Conservation (phyloP, 352 stramenopile genomes). For the Pythium coloratum region DNA sequence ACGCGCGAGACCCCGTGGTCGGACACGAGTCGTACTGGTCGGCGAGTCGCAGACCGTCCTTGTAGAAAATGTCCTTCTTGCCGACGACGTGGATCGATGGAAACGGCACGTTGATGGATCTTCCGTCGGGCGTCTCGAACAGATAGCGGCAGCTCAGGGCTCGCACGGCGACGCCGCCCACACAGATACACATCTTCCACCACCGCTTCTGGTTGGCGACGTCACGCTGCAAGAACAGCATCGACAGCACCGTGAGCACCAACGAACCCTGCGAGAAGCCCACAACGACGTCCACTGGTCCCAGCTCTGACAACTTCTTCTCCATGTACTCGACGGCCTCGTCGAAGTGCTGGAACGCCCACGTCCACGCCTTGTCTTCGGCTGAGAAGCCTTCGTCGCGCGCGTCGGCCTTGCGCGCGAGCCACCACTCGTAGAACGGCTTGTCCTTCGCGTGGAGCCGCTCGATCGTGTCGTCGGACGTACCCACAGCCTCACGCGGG, state of each 20-base stretch:
- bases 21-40: slow-evolving; percentile 24
- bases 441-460: slow-evolving; percentile 43
- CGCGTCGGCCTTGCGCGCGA: slow-evolving; percentile 25
- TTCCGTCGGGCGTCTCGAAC: slow-evolving; percentile 41
- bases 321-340: slow-evolving; percentile 47
- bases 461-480: slow-evolving; percentile 50
- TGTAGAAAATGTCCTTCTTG: slow-evolving; percentile 51
- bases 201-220: slow-evolving; percentile 27
- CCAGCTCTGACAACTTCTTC: slow-evolving; percentile 39
- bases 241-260: slow-evolving; percentile 44
- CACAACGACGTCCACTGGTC: slow-evolving; percentile 59
- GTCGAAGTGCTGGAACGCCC: slow-evolving; percentile 49
- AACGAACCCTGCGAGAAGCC: slow-evolving; percentile 72
- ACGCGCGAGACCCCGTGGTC: slow-evolving; percentile 4
- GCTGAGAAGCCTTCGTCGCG: slow-evolving; percentile 21
- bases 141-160: slow-evolving; percentile 29
- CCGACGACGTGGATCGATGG: slow-evolving; percentile 68
- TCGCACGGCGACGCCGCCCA: slow-evolving; percentile 36
- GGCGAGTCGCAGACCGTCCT: slow-evolving; percentile 39
- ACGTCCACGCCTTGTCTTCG: slow-evolving; percentile 43
- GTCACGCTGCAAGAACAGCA: slow-evolving; percentile 35
- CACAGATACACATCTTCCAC: slow-evolving; percentile 58
- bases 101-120: slow-evolving; percentile 38
- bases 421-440: slow-evolving; percentile 55
- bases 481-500: slow-evolving; percentile 38